Percentiles rank a stretch among this genome's conserved stretches.
These are phyloP conservation scores for Cudoniella acicularis DNA, from an alignment of 495 filamentous ascomycete species.

Conservation along the genomic window DNA sequence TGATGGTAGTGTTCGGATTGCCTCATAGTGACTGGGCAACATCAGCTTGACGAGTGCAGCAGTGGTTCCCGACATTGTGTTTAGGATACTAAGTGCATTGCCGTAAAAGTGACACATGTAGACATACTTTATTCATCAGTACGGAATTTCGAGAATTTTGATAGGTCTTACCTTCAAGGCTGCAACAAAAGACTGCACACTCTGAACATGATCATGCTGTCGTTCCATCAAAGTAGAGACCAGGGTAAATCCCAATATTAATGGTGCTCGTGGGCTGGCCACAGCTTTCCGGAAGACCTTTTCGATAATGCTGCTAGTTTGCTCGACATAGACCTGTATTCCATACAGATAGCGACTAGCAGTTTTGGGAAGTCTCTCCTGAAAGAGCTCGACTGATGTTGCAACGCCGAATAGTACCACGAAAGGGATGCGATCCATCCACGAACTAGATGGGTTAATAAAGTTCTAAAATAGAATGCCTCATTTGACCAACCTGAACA, in stretches of 20 bases:
- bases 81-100: conserved; percentile 75
- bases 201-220: conserved; percentile 82
- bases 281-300: conserved; percentile 71
- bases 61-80: conserved; percentile 28
- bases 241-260: conserved; percentile 68
- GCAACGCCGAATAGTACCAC: conserved; percentile 83
- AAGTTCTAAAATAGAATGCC: not conserved
- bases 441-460: conserved; percentile 53
- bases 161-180: conserved; percentile 65
- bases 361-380: conserved; percentile 74
- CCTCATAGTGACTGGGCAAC: conserved; percentile 62
- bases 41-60: conserved; percentile 27
- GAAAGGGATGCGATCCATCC: conserved; percentile 87
- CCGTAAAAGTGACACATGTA: conserved; percentile 72
- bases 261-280: conserved; percentile 42
- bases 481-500: conserved; percentile 63
- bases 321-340: conserved; percentile 78
- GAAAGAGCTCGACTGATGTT: conserved; percentile 86
- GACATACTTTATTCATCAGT: conserved; percentile 1
- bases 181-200: conserved; percentile 72
- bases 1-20: conserved; percentile 73
- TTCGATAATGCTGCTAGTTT: conserved; percentile 70
- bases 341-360: conserved; percentile 69
- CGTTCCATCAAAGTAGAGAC: conserved; percentile 64
- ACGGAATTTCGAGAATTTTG: not conserved